Base-by-base conservation (phyloP, 192 early-diverging fungal species). In the Glomus cerebriforme region DNA sequence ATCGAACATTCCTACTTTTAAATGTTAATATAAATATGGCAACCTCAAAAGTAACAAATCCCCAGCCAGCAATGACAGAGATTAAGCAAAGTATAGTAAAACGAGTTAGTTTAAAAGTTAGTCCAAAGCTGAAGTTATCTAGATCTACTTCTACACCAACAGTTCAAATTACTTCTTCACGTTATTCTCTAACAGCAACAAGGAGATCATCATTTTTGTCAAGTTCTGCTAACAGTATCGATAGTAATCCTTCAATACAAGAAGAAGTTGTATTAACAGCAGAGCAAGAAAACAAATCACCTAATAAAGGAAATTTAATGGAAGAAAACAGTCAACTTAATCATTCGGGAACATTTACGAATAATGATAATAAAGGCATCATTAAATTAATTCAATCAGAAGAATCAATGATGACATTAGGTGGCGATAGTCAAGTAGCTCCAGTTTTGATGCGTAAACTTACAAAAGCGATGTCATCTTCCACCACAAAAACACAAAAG, bases 31-130 rank as follows among this genome's bases (percentile, higher is more conserved):
- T 5, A 17, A 19, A 49, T 49, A 54, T 54, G 49, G 7, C 3
- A 54, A 54, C 49, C 19, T 22, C 49, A 54, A 54, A 54, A 54
- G 15, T 54, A 22, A 54, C 49, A 54, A 54, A 6, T 22, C 15
- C 49, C 0, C 49, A 54, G 22, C 49, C 49, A 22, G 49, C 49
- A 17, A 54, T 54, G 49, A 39, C 69, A 13, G 37, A 71, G 31
- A 37, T 47, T n/a, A 37, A 71, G 45, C 37, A 71, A 26, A 71
- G 34, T 43, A 35, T 43, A 26, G 37, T 35, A 19, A 71, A 71
- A 45, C 69, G 69, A 26, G 29, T 71, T 71, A 37, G 35, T 27
- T 45, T 37, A n/a, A 65, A 65, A 65, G 63, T 47, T 22, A 27
- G n/a, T 12, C 35, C 43, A 19, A 47, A 45, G 7, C 29, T 47